Percentiles rank a stretch among this genome's conserved stretches.
phyloP scores from a whole-genome alignment of 2,329 filamentous ascomycete species.

The Trichophyton equinum region DNA sequence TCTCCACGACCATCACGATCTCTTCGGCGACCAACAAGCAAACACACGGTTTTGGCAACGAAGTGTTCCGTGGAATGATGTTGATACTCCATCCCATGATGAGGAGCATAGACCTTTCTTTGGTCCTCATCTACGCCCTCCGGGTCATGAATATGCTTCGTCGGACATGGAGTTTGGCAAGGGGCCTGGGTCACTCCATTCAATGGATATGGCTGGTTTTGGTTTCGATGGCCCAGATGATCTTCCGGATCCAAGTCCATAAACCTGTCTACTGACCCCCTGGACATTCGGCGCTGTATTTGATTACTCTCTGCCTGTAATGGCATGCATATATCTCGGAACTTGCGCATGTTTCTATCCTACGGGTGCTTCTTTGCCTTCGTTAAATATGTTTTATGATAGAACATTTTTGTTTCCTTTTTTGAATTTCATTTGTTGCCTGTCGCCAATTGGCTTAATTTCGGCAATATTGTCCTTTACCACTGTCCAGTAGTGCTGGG shows the following conservation, averaged over 20 bases:
- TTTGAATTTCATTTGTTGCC: background rate
- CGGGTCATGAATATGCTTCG: conserved; percentile 31
- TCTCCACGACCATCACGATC: conserved; percentile 31
- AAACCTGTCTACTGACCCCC: conserved; percentile 5
- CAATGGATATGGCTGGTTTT: conserved; percentile 35
- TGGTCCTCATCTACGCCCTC: conserved; percentile 31
- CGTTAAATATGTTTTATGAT: conserved; percentile 3
- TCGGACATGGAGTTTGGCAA: conserved; percentile 33
- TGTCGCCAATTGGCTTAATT: background rate
- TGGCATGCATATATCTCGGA: conserved; percentile 1
- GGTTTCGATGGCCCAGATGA: conserved; percentile 32
- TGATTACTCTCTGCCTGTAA: background rate
- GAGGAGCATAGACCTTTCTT: conserved; percentile 34
- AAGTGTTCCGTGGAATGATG: conserved; percentile 28
- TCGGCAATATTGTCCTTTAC: background rate
- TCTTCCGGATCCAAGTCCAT: conserved; percentile 28
- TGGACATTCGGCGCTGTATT: background rate
- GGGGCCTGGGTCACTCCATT: conserved; percentile 32
- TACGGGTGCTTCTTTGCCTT: background rate
- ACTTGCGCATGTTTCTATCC: background rate
- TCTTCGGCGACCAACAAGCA: conserved; percentile 35
- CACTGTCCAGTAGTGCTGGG: background rate
- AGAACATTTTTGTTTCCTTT: background rate
- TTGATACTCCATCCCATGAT: conserved; percentile 32
- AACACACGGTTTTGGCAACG: conserved; percentile 35